Base-by-base conservation (phyloP, 169 alveolate species). In the Plasmodium malariae region DNA sequence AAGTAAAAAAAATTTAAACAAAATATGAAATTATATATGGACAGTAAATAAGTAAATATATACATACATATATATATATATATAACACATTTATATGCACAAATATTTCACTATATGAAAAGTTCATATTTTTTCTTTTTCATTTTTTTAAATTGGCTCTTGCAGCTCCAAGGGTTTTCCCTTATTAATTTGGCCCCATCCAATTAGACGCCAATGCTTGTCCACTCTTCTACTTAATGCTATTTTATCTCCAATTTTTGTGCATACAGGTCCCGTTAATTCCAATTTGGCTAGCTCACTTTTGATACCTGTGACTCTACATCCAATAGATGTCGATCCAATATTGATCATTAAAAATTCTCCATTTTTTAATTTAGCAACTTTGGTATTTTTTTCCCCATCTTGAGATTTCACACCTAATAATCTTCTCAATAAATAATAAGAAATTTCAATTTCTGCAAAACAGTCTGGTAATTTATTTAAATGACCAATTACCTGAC, bases 201-300 rank as follows among this genome's bases (percentile, higher is more conserved):
- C 99, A 92, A 98, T 98, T 24, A 98, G 96, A 85, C 99, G 96
- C 98, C 99, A 99, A 93, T 98, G 99, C 92, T 97, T 98, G 73
- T 97, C 99, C 34, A 99, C 98, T 91, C 99, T 97, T 88, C 99
- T 96, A 67, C 99, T 96, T 73, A 99, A 95, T 21, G 99, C 99
- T 12, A 99, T 97, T 94, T 98, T 99, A 93, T 98, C 99, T 65
- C 99, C 99, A 32, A 97, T 95, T 92, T 94, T 88, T 55, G 98
- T 94, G 92, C 99, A 97, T 48, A 97, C 98, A 36, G 99, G 99
- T 19, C 97, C 96, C 0, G 96, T 95, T 45, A 98, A 93, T 74
- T 95, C 98, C 34, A 97, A 93, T 92, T 94, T 96, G 91, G 98
- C 98, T 94, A 94, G 93, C 70, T 95, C 99, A 9, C 97, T 97